Percentiles rank a stretch among this genome's conserved stretches.
These are phyloP conservation scores for Metarhizium humberi DNA, from an alignment of 2,329 filamentous ascomycete species.

Conservation along the genomic window DNA sequence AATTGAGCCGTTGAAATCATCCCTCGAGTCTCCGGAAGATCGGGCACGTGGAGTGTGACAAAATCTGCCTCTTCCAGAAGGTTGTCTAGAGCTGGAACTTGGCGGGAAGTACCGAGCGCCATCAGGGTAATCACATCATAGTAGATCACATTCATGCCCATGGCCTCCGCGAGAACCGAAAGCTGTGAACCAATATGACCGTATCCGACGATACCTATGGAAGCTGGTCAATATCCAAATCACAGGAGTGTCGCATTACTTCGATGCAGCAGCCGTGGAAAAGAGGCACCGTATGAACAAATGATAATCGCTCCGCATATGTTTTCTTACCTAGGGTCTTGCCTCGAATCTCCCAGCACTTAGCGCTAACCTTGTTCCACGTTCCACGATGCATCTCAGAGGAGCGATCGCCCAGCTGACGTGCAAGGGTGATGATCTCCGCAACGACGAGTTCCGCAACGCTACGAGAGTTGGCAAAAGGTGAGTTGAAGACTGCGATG, in stretches of 20 bases:
- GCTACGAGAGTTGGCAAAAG: conserved; percentile 94
- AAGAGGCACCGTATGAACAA: not conserved
- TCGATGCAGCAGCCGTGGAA: not conserved
- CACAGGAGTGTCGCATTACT: not conserved
- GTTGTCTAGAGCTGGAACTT: conserved; percentile 68
- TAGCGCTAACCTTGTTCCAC: conserved; percentile 96
- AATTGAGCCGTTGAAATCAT: conserved; percentile 79
- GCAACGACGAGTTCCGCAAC: conserved; percentile 93
- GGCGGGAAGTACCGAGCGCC: conserved; percentile 79
- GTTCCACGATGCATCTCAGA: conserved; percentile 88
- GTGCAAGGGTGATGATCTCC: conserved; percentile 84
- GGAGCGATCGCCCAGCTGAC: conserved; percentile 87
- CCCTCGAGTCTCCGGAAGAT: conserved; percentile 83
- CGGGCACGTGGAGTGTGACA: conserved; percentile 88
- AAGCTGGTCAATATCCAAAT: not conserved
- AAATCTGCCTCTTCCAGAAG: conserved; percentile 81
- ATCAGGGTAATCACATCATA: conserved; percentile 93
- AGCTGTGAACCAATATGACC: conserved; percentile 95
- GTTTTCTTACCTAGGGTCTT: conserved; percentile 70
- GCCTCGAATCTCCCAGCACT: conserved; percentile 96
- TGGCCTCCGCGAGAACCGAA: conserved; percentile 88
- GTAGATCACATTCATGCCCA: conserved; percentile 98
- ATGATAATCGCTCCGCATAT: not conserved
- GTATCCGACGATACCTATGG: conserved; percentile 78
- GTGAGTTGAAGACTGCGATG: conserved; percentile 98